These are phyloP conservation scores for Elsinoe arachidis DNA, from an alignment of 2,329 filamentous ascomycete species.

Conservation along the genomic window DNA sequence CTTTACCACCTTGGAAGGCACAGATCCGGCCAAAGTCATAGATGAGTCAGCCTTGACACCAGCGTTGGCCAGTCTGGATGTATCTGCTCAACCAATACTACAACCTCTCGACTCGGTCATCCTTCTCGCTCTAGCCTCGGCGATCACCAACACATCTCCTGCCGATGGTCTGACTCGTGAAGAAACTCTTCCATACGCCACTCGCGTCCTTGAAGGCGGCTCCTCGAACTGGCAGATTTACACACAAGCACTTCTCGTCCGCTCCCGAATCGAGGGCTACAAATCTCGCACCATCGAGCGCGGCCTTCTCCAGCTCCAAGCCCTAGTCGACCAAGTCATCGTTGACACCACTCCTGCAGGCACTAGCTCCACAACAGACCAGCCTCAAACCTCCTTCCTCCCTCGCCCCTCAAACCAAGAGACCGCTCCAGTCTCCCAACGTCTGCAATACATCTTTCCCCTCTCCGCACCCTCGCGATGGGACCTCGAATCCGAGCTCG, in stretches of 20 bases:
- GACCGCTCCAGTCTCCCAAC: conserved; percentile 65
- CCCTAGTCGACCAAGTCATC: conserved; percentile 89
- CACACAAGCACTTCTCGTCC: conserved; percentile 81
- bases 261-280: conserved; percentile 84
- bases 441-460: conserved; percentile 75
- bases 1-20: conserved; percentile 52
- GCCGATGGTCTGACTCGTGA: conserved; percentile 81
- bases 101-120: conserved; percentile 82
- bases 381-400: conserved; percentile 65
- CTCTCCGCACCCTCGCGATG: conserved; percentile 78
- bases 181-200: conserved; percentile 85
- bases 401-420: conserved; percentile 67
- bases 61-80: conserved; percentile 56
- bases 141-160: conserved; percentile 81
- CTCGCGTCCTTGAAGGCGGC: conserved; percentile 76
- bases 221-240: conserved; percentile 97
- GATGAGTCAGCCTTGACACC: conserved; percentile 48
- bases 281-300: conserved; percentile 80
- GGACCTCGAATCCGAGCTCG: conserved; percentile 90
- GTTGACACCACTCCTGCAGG: conserved; percentile 58
- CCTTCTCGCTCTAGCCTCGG: conserved; percentile 68
- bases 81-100: conserved; percentile 73
- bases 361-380: conserved; percentile 20
- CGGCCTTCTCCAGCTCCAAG: conserved; percentile 84
- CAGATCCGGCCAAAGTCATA: conserved; percentile 29